phyloP scores from a whole-genome alignment of 306 rosid genomes.

The Prunus mira region DNA sequence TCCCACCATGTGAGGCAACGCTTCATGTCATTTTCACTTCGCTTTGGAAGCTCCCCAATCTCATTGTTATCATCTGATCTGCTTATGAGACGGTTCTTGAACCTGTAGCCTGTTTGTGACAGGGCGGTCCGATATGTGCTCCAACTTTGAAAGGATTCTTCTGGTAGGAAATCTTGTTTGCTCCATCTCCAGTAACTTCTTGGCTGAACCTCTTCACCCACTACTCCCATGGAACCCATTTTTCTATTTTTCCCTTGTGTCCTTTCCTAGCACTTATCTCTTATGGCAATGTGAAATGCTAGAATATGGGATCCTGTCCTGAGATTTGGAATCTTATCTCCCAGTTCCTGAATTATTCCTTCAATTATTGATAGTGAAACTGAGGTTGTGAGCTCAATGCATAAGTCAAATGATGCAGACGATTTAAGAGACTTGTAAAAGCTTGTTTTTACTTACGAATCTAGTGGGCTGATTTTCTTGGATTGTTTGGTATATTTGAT shows the following conservation, averaged over 20 bases:
- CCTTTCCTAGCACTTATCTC: background rate
- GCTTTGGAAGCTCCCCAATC: conserved; percentile 39
- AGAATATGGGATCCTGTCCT: background rate
- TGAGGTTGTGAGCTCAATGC: background rate
- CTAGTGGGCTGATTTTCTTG: background rate
- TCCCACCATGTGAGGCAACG: conserved; percentile 73
- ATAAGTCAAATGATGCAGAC: background rate
- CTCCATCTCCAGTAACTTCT: conserved; percentile 74
- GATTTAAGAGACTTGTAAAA: background rate
- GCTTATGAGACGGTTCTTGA: conserved; percentile 59
- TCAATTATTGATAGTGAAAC: background rate
- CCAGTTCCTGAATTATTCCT: background rate
- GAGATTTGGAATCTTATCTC: background rate
- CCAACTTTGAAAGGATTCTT: conserved; percentile 74
- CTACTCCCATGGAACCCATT: conserved; percentile 26
- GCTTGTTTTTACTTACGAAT: background rate
- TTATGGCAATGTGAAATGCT: background rate
- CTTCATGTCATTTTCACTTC: conserved; percentile 53
- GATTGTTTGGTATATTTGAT: background rate
- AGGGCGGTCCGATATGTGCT: conserved; percentile 47
- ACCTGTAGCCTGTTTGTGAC: conserved; percentile 47
- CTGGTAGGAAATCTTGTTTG: conserved; percentile 77
- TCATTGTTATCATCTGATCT: conserved; percentile 57
- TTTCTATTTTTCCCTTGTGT: background rate
- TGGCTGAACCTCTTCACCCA: conserved; percentile 26